phyloP scores from a whole-genome alignment of 2,329 filamentous ascomycete genomes.

The Hypoxylon sp. region DNA sequence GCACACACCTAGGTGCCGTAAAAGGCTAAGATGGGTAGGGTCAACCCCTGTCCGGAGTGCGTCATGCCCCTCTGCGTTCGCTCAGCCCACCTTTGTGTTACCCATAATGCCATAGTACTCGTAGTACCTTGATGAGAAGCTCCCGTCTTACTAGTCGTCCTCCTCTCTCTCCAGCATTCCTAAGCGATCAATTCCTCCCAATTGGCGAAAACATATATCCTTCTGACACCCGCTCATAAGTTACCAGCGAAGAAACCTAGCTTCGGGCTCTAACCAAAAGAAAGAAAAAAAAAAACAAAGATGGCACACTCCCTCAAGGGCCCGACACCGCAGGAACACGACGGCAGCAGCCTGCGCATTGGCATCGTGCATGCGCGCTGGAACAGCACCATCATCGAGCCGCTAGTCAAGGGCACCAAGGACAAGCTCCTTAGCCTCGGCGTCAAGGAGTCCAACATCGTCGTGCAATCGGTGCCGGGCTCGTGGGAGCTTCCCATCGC shows the following conservation, averaged over 20 bases:
- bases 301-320: slow-evolving; percentile 68
- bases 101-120: slow-evolving; percentile 2
- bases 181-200: slow-evolving; percentile 25
- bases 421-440: slow-evolving; percentile 83
- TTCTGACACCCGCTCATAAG: slow-evolving; percentile 20
- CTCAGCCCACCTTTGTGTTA: slow-evolving; percentile 34
- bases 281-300: slow-evolving; percentile 44
- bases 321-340: slow-evolving; percentile 70
- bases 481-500: slow-evolving; percentile 95
- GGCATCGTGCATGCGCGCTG: slow-evolving; percentile 97
- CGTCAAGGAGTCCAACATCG: slow-evolving; percentile 89
- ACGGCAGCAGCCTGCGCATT: slow-evolving; percentile 84
- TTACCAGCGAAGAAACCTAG: not conserved
- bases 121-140: not conserved
- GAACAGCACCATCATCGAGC: slow-evolving; percentile 90
- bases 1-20: slow-evolving; percentile 29
- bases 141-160: slow-evolving; percentile 17
- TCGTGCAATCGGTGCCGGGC: slow-evolving; percentile 90
- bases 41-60: slow-evolving; percentile 40
- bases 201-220: slow-evolving; percentile 13
- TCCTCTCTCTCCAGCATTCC: slow-evolving; percentile 7
- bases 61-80: slow-evolving; percentile 43
- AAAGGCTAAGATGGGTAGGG: slow-evolving; percentile 22
- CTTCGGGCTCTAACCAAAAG: not conserved
- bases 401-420: slow-evolving; percentile 85